These are phyloP conservation scores for Ophiostoma quercus DNA, from an alignment of 2,329 filamentous ascomycete species.

Conservation along the genomic window DNA sequence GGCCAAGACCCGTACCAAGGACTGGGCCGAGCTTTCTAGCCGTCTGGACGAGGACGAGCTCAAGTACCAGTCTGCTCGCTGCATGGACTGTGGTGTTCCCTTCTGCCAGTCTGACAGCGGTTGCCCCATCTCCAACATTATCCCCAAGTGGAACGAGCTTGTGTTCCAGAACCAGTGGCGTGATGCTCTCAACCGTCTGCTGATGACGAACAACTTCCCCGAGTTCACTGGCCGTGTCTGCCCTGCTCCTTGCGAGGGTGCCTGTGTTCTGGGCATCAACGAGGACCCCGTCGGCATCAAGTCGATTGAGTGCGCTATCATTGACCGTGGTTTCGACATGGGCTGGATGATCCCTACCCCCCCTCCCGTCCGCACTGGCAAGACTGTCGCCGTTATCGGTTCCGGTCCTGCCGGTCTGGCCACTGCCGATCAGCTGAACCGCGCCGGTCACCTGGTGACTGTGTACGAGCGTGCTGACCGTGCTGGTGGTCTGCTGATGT, in stretches of 20 bases:
- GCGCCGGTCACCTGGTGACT: slow-evolving; percentile 79
- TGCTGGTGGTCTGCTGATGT: slow-evolving; percentile 89
- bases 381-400: slow-evolving; percentile 82
- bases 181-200: slow-evolving; percentile 81
- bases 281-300: slow-evolving; percentile 97
- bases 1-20: slow-evolving; percentile 75
- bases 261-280: slow-evolving; percentile 93
- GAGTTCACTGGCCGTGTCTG: slow-evolving; percentile 97
- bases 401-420: slow-evolving; percentile 90
- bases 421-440: slow-evolving; percentile 88
- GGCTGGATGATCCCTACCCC: slow-evolving; percentile 90
- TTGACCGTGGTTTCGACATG: slow-evolving; percentile 95
- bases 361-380: slow-evolving; percentile 75
- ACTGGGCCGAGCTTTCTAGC: slow-evolving; percentile 86
- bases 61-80: slow-evolving; percentile 92
- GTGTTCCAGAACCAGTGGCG: slow-evolving; percentile 75
- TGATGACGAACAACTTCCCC: slow-evolving; percentile 98
- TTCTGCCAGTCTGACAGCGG: slow-evolving; percentile 97
- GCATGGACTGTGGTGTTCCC: slow-evolving; percentile 98
- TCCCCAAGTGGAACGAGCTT: slow-evolving; percentile 92
- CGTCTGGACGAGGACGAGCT: slow-evolving; percentile 90
- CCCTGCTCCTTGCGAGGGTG: slow-evolving; percentile 92
- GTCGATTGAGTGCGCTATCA: slow-evolving; percentile 96
- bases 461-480: slow-evolving; percentile 92
- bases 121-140: slow-evolving; percentile 95